Evolutionary conservation across 495 filamentous ascomycete genomes (phyloP).

Genomic region (Coniosporium apollinis): DNA sequence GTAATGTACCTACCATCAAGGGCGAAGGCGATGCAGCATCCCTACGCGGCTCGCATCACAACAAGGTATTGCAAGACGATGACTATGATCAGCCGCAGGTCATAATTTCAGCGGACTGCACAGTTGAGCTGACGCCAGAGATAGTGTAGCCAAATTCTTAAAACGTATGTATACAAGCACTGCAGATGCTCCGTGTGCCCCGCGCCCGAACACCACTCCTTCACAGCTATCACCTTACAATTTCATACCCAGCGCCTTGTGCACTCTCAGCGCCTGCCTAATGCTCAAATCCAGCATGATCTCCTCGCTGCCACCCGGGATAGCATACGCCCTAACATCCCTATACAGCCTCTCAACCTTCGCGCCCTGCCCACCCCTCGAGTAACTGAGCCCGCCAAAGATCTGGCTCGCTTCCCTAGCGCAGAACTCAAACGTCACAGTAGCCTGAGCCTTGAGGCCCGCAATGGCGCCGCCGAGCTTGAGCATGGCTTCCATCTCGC

Average conservation of each 20-base stretch:
- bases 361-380: conserved; percentile 79
- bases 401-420: conserved; percentile 94
- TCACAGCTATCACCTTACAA: too few relatives aligned
- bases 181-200: too few relatives aligned
- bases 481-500: conserved; percentile 88
- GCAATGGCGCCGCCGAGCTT: conserved; percentile 91
- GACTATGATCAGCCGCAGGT: too few relatives aligned
- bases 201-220: neutral
- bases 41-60: too few relatives aligned
- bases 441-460: conserved; percentile 81
- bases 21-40: too few relatives aligned
- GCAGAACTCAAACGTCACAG: conserved; percentile 91
- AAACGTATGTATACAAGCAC: too few relatives aligned
- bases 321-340: conserved; percentile 95
- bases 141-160: too few relatives aligned
- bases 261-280: conserved; percentile 76
- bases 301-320: conserved; percentile 92
- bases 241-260: conserved; percentile 91
- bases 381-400: conserved; percentile 89
- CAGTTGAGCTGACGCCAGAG: too few relatives aligned
- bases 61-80: too few relatives aligned
- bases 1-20: too few relatives aligned
- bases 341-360: conserved; percentile 93
- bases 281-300: conserved; percentile 98
- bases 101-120: too few relatives aligned